These are phyloP conservation scores for Macrolepiota dolichaula DNA, from an alignment of 768 basidiomycete genomes.

Conservation along the genomic window DNA sequence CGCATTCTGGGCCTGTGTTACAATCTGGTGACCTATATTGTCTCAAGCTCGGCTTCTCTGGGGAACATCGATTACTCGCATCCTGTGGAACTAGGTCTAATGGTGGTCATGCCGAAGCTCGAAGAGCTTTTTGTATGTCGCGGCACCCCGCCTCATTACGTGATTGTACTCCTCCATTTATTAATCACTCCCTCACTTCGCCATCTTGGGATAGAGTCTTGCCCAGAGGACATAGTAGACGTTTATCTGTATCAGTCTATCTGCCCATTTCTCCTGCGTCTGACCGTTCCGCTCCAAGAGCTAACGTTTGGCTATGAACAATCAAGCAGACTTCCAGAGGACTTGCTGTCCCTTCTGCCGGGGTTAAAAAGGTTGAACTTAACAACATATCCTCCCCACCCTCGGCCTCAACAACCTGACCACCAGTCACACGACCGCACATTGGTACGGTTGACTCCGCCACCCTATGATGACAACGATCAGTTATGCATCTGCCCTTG, in stretches of 20 bases:
- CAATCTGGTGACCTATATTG: too few species aligned
- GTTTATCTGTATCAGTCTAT: background rate
- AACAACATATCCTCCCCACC: background rate
- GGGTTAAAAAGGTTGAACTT: background rate
- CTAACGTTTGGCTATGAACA: background rate
- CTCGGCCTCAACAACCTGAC: background rate
- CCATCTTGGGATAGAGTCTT: background rate
- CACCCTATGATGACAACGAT: too few species aligned
- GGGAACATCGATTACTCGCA: too few species aligned
- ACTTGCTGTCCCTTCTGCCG: background rate
- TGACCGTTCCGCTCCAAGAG: background rate
- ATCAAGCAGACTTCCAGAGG: background rate
- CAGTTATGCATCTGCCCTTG: background rate
- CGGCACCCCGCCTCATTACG: background rate
- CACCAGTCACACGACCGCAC: background rate
- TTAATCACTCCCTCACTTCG: background rate
- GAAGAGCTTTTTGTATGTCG: too few species aligned
- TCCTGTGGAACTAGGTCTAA: too few species aligned
- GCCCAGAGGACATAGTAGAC: background rate
- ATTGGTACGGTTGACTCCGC: background rate
- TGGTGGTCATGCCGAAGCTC: background rate
- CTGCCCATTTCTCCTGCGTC: background rate
- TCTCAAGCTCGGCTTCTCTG: too few species aligned
- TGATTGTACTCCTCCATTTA: background rate
- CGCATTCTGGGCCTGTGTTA: background rate